Evolutionary conservation across 2,329 filamentous ascomycete species (phyloP), one percentile per base, ranked within the genome.

Genomic region (Juglanconis sp.): DNA sequence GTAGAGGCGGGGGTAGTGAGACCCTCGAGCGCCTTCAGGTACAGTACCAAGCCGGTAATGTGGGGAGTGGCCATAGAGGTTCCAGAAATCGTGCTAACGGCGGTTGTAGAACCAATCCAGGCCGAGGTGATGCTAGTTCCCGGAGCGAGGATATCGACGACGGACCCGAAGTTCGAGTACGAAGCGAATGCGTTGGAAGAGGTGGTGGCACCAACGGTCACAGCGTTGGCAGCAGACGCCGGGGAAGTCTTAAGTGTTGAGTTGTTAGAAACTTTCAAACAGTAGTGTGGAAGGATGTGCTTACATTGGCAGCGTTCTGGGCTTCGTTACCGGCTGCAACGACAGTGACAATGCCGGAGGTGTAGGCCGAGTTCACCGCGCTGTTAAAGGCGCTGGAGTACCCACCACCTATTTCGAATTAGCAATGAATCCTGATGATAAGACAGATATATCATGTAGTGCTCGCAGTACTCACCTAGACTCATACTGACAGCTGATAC

Each of bases 11-110:
- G 56, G 13, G 56, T 13, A 6, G 56, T 17, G 11, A 58, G 56
- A 8, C 56, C 56, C 52, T 44, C 52, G 68, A 87, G 70, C 9
- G 56, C 56, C 49, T 58, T 58, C 17, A 58, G 56, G 68, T 87
- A 87, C n/a, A 82, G 76, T 10, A 80, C 83, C n/a, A 88, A 70
- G 11, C 86, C 86, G 31, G 82, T 76, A 56, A 88, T 76, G 67
- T 87, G 85, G 0, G 86, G 85, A 3, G 78, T 74, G 2, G 85
- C 82, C 85, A 87, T 87, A 40, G 80, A 85, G 5, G 86, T 88
- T 38, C 86, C 86, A 13, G 77, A 81, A 66, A 85, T 76, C 34
- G 68, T 76, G 52, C 73, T 73, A n/a, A 70, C 79, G 31, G 81
- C 76, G 13, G 46, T 32, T 32, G 53, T 24, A 24, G 60, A 60